Conservation (phyloP, 148 eudicot genomes). For the Amaranthus cruentus region DNA sequence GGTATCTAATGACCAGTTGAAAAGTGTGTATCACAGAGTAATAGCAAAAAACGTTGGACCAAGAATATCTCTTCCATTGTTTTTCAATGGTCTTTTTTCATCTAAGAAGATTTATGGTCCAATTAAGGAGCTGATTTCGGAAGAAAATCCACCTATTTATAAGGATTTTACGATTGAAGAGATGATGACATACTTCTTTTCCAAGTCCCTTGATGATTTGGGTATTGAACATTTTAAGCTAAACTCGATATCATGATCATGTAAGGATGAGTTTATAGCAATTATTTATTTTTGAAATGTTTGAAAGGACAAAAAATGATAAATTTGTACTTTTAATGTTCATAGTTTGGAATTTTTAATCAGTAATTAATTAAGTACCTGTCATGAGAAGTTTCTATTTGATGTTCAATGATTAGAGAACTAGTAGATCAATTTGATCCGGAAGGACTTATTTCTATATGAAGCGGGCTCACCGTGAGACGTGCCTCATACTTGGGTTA, state of each 20-base stretch:
- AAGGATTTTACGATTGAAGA: slow-evolving; percentile 25
- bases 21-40: slow-evolving; percentile 39
- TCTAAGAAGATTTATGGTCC: slow-evolving; percentile 36
- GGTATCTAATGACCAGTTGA: slow-evolving; percentile 29
- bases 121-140: slow-evolving; percentile 35
- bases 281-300: too few species aligned
- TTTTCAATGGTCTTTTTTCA: slow-evolving; percentile 17
- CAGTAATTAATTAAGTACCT: too few species aligned
- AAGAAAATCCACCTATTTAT: slow-evolving; percentile 32
- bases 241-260: background rate
- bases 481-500: too few species aligned
- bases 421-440: too few species aligned
- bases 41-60: slow-evolving; percentile 29
- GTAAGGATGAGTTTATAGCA: background rate
- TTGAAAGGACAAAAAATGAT: too few species aligned
- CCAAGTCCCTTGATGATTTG: slow-evolving; percentile 23
- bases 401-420: too few species aligned
- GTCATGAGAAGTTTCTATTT: too few species aligned
- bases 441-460: too few species aligned
- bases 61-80: slow-evolving; percentile 40
- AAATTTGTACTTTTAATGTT: too few species aligned
- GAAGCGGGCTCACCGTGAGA: too few species aligned
- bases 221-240: slow-evolving; percentile 21
- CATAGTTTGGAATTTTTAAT: too few species aligned
- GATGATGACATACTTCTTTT: slow-evolving; percentile 5